Percentiles rank a stretch among this genome's conserved stretches.
Conservation (phyloP, 352 stramenopile genomes). For the Phytophthora crassamura region DNA sequence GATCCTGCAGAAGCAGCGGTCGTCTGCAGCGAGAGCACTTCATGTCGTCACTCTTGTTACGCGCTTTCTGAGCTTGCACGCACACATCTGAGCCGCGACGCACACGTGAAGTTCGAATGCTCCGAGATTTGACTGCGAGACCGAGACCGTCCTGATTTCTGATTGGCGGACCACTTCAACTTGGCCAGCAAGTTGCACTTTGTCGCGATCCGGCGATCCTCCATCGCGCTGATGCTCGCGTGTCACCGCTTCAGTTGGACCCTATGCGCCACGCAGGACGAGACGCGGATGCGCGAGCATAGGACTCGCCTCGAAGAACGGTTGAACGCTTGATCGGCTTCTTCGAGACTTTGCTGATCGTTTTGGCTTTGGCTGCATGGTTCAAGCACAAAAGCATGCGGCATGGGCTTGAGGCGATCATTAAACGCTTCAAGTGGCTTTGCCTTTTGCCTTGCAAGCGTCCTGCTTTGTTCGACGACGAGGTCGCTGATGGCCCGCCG, state of each 20-base stretch:
- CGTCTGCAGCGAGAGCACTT: too few species aligned
- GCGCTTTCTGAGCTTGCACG: too few species aligned
- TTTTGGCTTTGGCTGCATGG: not conserved
- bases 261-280: not conserved
- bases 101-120: too few species aligned
- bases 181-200: slow-evolving; percentile 8
- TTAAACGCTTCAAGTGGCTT: not conserved
- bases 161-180: slow-evolving; percentile 12
- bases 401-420: not conserved
- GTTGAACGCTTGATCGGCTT: too few species aligned
- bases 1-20: too few species aligned
- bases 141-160: not conserved
- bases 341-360: too few species aligned
- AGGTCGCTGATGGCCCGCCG: too few species aligned
- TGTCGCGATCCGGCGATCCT: not conserved
- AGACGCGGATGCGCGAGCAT: slow-evolving; percentile 8
- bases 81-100: too few species aligned
- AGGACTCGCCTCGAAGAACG: not conserved
- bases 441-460: not conserved
- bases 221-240: slow-evolving; percentile 16
- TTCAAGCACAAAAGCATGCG: slow-evolving; percentile 15
- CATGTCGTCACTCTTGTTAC: too few species aligned
- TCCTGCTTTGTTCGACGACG: too few species aligned
- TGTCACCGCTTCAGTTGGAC: slow-evolving; percentile 26
- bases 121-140: too few species aligned